Evolutionary conservation across 208 protist species (phyloP).

Genomic region (Strigomonas oncopelti): DNA sequence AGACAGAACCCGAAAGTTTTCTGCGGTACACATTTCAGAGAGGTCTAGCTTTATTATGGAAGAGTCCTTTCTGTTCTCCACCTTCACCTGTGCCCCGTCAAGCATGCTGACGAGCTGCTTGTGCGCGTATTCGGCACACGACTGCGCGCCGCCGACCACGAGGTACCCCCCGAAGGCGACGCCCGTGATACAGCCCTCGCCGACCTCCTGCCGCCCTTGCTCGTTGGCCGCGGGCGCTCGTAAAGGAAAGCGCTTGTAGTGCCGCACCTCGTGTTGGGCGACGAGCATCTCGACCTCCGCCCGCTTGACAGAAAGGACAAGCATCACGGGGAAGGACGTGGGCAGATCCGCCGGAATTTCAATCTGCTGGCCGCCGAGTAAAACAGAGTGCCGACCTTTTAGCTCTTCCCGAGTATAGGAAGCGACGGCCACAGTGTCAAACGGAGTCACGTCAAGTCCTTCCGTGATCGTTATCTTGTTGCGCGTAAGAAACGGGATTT

Average conservation of each 20-base stretch:
- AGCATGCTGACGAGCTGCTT: no score
- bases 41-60: no score
- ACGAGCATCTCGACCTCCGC: conserved; percentile 29
- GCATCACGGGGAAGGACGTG: conserved; percentile 3
- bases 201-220: conserved; percentile 17
- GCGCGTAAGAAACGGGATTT: conserved; percentile 14
- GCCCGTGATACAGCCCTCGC: conserved; percentile 28
- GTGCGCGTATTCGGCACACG: no score
- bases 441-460: conserved; percentile 10
- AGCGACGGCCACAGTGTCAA: conserved; percentile 2
- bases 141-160: conserved; percentile 2
- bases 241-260: conserved; percentile 17
- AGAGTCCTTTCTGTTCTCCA: no score
- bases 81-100: no score
- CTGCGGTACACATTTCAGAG: no score
- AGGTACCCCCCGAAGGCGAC: conserved; percentile 23
- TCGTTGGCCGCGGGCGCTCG: conserved; percentile 13
- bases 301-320: conserved; percentile 13
- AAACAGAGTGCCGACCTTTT: not conserved
- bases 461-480: conserved; percentile 4
- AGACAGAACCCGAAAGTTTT: no score
- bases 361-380: conserved; percentile 20
- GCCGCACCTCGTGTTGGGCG: conserved; percentile 19
- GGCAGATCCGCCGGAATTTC: not conserved
- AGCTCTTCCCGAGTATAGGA: conserved; percentile 4